Conservation (phyloP, 2,329 filamentous ascomycete genomes). For the Cytospora chrysosperma region DNA sequence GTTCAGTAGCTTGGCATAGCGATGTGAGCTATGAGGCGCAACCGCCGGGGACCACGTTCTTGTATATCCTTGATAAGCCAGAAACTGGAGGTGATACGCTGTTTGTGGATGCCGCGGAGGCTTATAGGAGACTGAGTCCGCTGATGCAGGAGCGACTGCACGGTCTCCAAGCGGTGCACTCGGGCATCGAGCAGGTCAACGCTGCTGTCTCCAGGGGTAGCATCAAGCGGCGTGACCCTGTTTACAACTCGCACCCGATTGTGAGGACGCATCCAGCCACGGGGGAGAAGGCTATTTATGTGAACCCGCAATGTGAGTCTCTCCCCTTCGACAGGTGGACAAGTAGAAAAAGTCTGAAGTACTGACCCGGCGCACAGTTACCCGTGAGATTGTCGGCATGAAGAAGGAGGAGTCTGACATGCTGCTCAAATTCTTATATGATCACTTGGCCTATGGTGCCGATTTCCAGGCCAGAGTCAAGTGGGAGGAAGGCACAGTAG, state of each 20-base stretch:
- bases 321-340: constrained; percentile 15
- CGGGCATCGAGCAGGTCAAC: constrained; percentile 76
- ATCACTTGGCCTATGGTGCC: constrained; percentile 69
- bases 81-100: constrained; percentile 80
- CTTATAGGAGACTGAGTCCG: constrained; percentile 77
- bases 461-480: constrained; percentile 74
- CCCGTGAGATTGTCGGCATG: constrained; percentile 74
- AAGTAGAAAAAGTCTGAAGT: background rate
- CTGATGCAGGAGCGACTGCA: constrained; percentile 78
- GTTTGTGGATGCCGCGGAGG: constrained; percentile 76
- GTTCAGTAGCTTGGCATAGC: constrained; percentile 83
- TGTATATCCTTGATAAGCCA: constrained; percentile 84
- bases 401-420: constrained; percentile 86
- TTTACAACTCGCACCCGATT: constrained; percentile 72
- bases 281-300: constrained; percentile 78
- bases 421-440: constrained; percentile 73
- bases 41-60: constrained; percentile 84
- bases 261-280: constrained; percentile 80
- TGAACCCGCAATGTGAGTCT: constrained; percentile 76
- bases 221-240: constrained; percentile 72
- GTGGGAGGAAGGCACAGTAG: constrained; percentile 77
- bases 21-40: constrained; percentile 87
- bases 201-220: constrained; percentile 65
- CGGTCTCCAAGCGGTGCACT: constrained; percentile 78
- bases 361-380: constrained; percentile 53